A percentile compares a stretch with the other conserved stretches of the same genome.
Evolutionary conservation across 352 stramenopile genomes (phyloP).

Genomic region (Pythium utonaiense): DNA sequence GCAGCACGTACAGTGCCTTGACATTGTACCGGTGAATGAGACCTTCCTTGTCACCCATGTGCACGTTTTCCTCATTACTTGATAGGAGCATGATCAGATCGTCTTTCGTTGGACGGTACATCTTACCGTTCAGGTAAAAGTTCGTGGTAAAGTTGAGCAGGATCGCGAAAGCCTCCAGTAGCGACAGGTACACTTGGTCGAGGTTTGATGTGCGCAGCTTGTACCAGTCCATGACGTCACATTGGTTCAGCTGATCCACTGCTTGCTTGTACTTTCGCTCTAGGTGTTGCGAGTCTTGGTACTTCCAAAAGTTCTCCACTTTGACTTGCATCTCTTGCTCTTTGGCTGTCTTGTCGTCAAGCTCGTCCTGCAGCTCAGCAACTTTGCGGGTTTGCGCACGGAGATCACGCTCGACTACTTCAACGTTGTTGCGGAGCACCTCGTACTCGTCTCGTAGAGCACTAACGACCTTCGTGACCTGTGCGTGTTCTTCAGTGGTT

Average conservation of each 20-base stretch:
- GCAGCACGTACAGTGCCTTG: conserved; percentile 74
- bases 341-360: conserved; percentile 43
- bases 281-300: conserved; percentile 42
- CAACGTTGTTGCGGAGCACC: conserved; percentile 45
- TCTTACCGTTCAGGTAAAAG: conserved; percentile 40
- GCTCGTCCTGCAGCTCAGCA: conserved; percentile 27
- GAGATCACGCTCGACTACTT: conserved; percentile 39
- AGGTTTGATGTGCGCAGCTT: conserved; percentile 56
- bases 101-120: conserved; percentile 44
- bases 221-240: conserved; percentile 75
- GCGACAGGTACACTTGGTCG: conserved; percentile 50
- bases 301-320: conserved; percentile 76
- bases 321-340: conserved; percentile 77
- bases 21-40: conserved; percentile 77
- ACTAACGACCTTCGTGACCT: conserved; percentile 16
- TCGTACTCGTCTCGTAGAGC: conserved; percentile 26
- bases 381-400: conserved; percentile 34
- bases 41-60: conserved; percentile 72
- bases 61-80: conserved; percentile 77
- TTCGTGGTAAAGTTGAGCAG: conserved; percentile 78
- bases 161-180: conserved; percentile 64
- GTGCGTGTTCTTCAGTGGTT: conserved; percentile 36
- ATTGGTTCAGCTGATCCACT: conserved; percentile 42
- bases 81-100: conserved; percentile 68
- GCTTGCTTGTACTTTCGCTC: conserved; percentile 65